Evolutionary conservation across 306 rosid genomes (phyloP).

Genomic region (Sicyos baderoa): DNA sequence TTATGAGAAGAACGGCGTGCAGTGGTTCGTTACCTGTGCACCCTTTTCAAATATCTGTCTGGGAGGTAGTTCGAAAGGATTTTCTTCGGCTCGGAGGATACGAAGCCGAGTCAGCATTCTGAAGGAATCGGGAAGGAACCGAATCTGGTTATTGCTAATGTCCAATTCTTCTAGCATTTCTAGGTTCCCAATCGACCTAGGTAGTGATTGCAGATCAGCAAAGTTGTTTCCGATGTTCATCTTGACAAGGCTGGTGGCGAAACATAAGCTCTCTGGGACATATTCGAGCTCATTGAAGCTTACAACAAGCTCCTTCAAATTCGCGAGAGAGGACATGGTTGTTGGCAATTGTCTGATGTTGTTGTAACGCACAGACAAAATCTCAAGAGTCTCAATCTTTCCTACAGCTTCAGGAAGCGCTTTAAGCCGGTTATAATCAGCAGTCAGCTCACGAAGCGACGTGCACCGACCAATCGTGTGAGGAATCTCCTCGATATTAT

Average conservation of each 20-base stretch:
- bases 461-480: constrained; percentile 64
- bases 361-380: constrained; percentile 68
- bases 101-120: constrained; percentile 29
- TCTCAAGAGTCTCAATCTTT: constrained; percentile 62
- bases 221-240: constrained; percentile 79
- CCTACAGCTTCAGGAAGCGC: constrained; percentile 91
- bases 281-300: constrained; percentile 85
- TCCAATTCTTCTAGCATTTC: constrained; percentile 89
- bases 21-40: constrained; percentile 47
- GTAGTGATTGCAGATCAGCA: constrained; percentile 62
- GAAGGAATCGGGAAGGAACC: constrained; percentile 65
- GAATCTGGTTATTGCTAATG: constrained; percentile 83
- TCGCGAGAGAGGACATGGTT: constrained; percentile 62
- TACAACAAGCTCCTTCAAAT: constrained; percentile 69
- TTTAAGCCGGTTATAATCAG: constrained; percentile 70
- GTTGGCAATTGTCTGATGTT: constrained; percentile 73
- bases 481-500: constrained; percentile 77
- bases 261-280: constrained; percentile 81
- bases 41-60: constrained; percentile 64
- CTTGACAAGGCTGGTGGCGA: constrained; percentile 74
- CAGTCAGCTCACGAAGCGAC: constrained; percentile 55
- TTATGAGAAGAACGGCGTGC: not conserved
- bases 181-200: constrained; percentile 77
- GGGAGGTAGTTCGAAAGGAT: constrained; percentile 89
- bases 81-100: constrained; percentile 61